Conservation (phyloP, 2,329 filamentous ascomycete genomes). For the Phoma sp. region DNA sequence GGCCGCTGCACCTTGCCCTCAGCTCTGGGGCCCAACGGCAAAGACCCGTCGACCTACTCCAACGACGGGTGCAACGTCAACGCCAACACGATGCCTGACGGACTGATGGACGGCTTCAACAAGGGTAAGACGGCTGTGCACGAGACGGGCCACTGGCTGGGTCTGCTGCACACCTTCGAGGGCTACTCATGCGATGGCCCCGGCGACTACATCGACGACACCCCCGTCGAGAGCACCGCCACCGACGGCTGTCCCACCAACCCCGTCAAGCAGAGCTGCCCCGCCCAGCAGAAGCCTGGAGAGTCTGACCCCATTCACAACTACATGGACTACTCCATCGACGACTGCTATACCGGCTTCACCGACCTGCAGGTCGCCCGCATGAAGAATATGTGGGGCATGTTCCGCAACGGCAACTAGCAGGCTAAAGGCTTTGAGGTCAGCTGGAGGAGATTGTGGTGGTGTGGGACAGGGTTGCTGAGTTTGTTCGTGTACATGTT, state of each 20-base stretch:
- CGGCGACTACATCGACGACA: conserved; percentile 55
- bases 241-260: conserved; percentile 61
- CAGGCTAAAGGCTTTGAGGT: background rate
- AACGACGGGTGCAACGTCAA: conserved; percentile 64
- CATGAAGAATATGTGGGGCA: conserved; percentile 60
- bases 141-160: conserved; percentile 57
- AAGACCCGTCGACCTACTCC: conserved; percentile 52
- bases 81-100: conserved; percentile 62
- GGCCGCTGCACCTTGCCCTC: conserved; percentile 61
- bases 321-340: conserved; percentile 65
- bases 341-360: conserved; percentile 62
- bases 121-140: conserved; percentile 55
- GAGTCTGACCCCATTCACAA: conserved; percentile 60
- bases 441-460: background rate
- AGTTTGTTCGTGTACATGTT: conserved; percentile 15
- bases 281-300: conserved; percentile 44
- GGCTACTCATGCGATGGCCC: conserved; percentile 52
- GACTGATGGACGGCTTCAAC: conserved; percentile 57
- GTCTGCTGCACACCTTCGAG: conserved; percentile 56
- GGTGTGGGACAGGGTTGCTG: conserved; percentile 5
- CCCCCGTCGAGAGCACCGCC: conserved; percentile 48
- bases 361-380: conserved; percentile 57
- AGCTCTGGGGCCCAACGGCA: conserved; percentile 46
- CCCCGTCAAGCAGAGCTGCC: conserved; percentile 59
- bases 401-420: conserved; percentile 49